A percentile compares a stretch with the other conserved stretches of the same genome.
Evolutionary conservation across 2,329 filamentous ascomycete genomes (phyloP).

Genomic region (Colletotrichum sansevieriae): DNA sequence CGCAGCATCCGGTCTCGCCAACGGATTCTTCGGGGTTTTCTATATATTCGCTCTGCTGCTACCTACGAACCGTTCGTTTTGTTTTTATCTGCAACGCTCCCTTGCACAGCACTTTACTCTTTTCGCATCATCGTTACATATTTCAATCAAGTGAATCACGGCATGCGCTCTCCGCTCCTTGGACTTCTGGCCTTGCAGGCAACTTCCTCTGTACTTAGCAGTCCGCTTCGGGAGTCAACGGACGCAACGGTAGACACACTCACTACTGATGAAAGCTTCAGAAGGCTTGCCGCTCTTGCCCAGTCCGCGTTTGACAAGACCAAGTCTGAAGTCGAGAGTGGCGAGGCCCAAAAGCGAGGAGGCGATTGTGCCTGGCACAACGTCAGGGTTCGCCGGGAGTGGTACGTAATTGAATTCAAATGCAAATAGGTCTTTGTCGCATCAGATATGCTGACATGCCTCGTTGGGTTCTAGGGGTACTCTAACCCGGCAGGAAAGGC

Average conservation of each 20-base stretch:
- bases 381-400: conserved; percentile 49
- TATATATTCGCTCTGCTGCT: background rate
- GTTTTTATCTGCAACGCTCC: background rate
- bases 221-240: background rate
- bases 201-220: conserved; percentile 36
- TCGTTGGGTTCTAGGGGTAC: conserved; percentile 43
- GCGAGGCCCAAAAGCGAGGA: conserved; percentile 42
- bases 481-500: conserved; percentile 50
- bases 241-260: no score
- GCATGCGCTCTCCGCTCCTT: conserved; percentile 22
- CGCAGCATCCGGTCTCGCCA: background rate
- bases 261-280: conserved; percentile 6
- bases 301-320: conserved; percentile 45
- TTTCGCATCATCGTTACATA: background rate
- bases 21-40: background rate
- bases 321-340: conserved; percentile 40
- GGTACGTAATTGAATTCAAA: conserved; percentile 43
- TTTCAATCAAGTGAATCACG: conserved; percentile 47
- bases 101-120: no score
- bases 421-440: background rate
- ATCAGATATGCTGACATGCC: background rate
- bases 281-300: conserved; percentile 35
- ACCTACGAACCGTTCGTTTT: background rate
- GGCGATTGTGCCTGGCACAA: conserved; percentile 45
- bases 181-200: conserved; percentile 42